These are phyloP conservation scores for Russula abietina DNA, from an alignment of 768 basidiomycete species.

Conservation along the genomic window DNA sequence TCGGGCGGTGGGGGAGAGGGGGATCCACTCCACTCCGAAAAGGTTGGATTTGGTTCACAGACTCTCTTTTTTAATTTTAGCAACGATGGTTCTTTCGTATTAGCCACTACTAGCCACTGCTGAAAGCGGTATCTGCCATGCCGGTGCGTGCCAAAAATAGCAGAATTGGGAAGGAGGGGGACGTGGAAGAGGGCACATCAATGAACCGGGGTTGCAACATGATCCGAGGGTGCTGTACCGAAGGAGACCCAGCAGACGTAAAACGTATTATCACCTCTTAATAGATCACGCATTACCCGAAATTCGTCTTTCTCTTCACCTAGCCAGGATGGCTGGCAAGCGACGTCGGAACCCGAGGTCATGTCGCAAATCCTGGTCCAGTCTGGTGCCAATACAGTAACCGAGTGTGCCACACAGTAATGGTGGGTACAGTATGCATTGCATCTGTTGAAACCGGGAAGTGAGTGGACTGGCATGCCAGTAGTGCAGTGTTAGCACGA, in stretches of 20 bases:
- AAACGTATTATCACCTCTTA: neutral
- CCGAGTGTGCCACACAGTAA: neutral
- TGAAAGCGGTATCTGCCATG: neutral
- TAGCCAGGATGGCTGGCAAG: neutral
- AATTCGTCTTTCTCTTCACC: neutral
- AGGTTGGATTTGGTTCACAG: neutral
- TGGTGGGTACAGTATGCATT: neutral
- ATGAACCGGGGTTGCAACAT: neutral
- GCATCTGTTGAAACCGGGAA: neutral
- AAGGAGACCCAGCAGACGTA: neutral
- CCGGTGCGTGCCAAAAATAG: neutral
- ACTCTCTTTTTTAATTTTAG: neutral
- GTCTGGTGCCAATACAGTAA: neutral
- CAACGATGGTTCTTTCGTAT: neutral
- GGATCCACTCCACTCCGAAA: too few relatives aligned
- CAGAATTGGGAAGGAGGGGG: neutral
- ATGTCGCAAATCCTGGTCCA: neutral
- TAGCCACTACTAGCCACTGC: too few relatives aligned
- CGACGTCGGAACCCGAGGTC: neutral
- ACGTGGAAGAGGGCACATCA: neutral
- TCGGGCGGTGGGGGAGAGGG: neutral
- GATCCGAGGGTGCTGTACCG: neutral
- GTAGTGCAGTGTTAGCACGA: too few relatives aligned
- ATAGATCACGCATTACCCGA: neutral
- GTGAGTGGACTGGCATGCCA: too few relatives aligned